These are phyloP conservation scores for Amyloporia xantha DNA, from an alignment of 768 basidiomycete genomes.

Conservation along the genomic window DNA sequence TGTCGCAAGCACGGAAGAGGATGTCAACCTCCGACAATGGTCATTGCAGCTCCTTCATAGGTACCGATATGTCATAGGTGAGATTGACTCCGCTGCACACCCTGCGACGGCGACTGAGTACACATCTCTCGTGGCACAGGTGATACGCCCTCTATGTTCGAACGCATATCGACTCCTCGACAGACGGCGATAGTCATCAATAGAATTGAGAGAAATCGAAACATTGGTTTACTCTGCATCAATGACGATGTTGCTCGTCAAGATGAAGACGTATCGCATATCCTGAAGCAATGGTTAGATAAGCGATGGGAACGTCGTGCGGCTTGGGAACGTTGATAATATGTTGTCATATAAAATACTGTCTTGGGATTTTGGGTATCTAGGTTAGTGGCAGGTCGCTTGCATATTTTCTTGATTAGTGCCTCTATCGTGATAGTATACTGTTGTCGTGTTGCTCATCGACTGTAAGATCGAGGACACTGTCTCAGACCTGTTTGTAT, in stretches of 20 bases:
- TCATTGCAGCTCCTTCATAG: conserved; percentile 27
- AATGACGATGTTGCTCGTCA: conserved; percentile 25
- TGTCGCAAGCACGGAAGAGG: conserved; percentile 13
- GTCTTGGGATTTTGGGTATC: no score
- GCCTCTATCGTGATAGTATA: no score
- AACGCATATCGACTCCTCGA: conserved; percentile 15
- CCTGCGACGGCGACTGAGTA: not conserved
- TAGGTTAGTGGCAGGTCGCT: no score
- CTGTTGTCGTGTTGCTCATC: no score
- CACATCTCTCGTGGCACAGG: conserved; percentile 4
- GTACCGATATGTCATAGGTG: conserved; percentile 28
- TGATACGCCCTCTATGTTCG: conserved; percentile 18
- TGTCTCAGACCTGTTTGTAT: no score
- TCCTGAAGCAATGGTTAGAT: conserved; percentile 15
- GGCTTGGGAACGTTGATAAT: conserved; percentile 14
- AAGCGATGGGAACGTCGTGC: conserved; percentile 15
- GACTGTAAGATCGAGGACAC: no score
- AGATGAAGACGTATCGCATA: conserved; percentile 5
- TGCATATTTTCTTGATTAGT: no score
- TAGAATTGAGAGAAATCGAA: conserved; percentile 13
- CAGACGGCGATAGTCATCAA: conserved; percentile 12
- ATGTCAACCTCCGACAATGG: conserved; percentile 21
- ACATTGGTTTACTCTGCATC: conserved; percentile 25
- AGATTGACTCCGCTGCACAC: conserved; percentile 8
- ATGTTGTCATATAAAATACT: no score